These are phyloP conservation scores for Paecilomyces fulvus DNA, from an alignment of 2,329 filamentous ascomycete species.

Conservation along the genomic window DNA sequence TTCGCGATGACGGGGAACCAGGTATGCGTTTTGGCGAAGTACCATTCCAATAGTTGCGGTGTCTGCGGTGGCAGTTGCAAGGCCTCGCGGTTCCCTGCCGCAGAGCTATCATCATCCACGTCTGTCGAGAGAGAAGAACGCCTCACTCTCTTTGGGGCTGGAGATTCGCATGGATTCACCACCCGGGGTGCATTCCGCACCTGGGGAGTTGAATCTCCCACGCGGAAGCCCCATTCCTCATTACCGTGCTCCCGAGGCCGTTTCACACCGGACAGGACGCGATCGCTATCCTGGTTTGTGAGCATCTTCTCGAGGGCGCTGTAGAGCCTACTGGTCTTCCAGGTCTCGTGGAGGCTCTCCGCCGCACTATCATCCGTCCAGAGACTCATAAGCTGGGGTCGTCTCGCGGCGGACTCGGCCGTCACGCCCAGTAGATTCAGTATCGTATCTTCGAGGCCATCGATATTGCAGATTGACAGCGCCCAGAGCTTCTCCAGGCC, in stretches of 20 bases:
- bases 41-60: constrained; percentile 47
- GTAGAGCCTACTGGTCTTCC: constrained; percentile 36
- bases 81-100: constrained; percentile 4
- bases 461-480: constrained; percentile 35
- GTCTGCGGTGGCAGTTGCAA: constrained; percentile 41
- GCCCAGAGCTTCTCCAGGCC: constrained; percentile 40
- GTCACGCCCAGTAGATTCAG: constrained; percentile 30
- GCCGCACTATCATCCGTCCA: constrained; percentile 34
- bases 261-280: constrained; percentile 18
- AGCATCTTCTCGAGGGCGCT: constrained; percentile 34
- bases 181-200: constrained; percentile 23
- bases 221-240: constrained; percentile 22
- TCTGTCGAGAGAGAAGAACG: constrained; percentile 15
- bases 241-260: constrained; percentile 25
- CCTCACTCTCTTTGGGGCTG: constrained; percentile 19
- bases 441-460: constrained; percentile 36
- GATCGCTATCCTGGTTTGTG: constrained; percentile 21
- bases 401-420: constrained; percentile 20
- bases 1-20: constrained; percentile 55
- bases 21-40: constrained; percentile 50
- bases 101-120: constrained; percentile 2
- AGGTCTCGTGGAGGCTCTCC: constrained; percentile 35
- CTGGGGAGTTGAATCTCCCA: constrained; percentile 19
- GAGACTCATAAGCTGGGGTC: constrained; percentile 26
- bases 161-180: constrained; percentile 16